Conservation (phyloP, 176 grass and related monocot species). For the Dactylis glomerata region DNA sequence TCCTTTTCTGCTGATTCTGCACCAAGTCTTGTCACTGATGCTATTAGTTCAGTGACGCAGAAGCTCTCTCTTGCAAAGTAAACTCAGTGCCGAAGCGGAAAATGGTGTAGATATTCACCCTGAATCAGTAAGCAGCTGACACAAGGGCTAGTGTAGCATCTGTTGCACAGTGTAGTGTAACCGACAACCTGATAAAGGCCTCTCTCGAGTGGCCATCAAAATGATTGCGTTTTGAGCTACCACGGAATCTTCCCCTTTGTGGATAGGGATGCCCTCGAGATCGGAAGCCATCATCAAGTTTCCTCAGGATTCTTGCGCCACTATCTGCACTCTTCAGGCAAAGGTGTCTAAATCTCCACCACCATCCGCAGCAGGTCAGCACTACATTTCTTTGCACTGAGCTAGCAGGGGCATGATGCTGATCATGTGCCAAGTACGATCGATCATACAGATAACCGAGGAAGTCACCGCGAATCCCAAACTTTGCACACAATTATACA, state of each 20-base stretch:
- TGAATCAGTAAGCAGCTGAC: background rate
- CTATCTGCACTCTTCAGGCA: too few relatives aligned
- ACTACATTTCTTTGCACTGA: too few relatives aligned
- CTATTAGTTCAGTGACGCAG: background rate
- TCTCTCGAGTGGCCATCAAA: background rate
- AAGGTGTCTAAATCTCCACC: too few relatives aligned
- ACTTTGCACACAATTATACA: too few relatives aligned
- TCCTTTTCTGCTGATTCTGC: constrained; percentile 28
- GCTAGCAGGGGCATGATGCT: too few relatives aligned
- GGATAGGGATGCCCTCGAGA: constrained; percentile 13
- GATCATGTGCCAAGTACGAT: too few relatives aligned
- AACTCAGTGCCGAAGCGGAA: background rate
- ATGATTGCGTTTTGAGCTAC: background rate
- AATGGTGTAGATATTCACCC: background rate
- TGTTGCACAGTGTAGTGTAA: too few relatives aligned
- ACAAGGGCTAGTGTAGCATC: too few relatives aligned
- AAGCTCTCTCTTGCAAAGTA: background rate
- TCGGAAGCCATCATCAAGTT: background rate
- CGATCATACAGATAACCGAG: too few relatives aligned
- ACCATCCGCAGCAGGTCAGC: too few relatives aligned
- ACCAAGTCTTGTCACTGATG: background rate
- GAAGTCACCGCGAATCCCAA: too few relatives aligned
- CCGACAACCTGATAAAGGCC: constrained; percentile 1
- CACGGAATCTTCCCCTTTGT: background rate
- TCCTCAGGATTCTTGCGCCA: too few relatives aligned